Evolutionary conservation across 106 monocot species (phyloP), one percentile per base, ranked within the genome.

Genomic region (Triglochin maritima): DNA sequence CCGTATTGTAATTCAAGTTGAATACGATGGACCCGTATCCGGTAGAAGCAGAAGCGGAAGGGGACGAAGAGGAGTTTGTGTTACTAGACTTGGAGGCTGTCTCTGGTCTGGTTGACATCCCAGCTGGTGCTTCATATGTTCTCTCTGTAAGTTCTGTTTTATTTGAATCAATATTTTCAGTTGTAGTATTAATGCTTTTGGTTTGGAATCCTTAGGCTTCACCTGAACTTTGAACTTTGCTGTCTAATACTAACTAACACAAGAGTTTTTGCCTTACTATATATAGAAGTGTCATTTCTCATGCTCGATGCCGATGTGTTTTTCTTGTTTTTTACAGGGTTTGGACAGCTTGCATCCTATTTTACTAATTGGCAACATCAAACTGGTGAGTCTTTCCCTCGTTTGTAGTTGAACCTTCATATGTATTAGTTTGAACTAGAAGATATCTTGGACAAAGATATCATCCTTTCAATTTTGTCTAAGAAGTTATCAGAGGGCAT

Each of bases 281-380:
- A 29, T 9, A 59, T 17, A 29, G 16, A 59, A 7, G 8, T 63
- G 9, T 7, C 17, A 3, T 51, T 66, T 14, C 10, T 66, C 7
- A 7, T 7, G 17, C 42, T 57, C 57, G 46, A 54, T 29, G 12
- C 45, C 8, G 9, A 59, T 46, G 46, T 14, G 15, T 46, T 7
- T 49, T 29, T 58, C 29, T 56, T 56, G 5, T 46, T 11, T 57
- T 66, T 45, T 54, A 6, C 49, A 76, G 76, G 69, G 62, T 63
- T 69, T 76, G 67, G 62, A 76, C 46, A 76, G 68, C 42, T 2
- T 69, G 52, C 61, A 76, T 63, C 76, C 76, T 46, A 42, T 67
- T 41, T 55, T 76, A 69, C 13, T 57, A 47, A 62, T 76, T 14
- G 69, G 62, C 13, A 61, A 68, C 17, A 43, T 69, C 44, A 62